phyloP scores from a whole-genome alignment of 768 basidiomycete genomes.

The Inosperma sp. region DNA sequence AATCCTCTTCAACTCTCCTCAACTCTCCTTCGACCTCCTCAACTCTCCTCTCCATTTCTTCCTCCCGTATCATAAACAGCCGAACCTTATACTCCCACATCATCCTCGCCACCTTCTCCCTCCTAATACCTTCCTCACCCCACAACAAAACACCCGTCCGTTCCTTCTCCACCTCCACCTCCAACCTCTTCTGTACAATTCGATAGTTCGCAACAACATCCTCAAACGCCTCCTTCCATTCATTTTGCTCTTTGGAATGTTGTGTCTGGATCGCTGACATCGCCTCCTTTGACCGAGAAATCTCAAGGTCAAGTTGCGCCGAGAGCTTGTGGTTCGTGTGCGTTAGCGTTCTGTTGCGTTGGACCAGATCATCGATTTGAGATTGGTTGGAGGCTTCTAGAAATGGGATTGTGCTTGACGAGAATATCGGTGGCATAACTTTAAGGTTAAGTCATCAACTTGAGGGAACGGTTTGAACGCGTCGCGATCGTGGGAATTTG shows the following conservation, averaged over 20 bases:
- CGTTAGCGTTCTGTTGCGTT: slow-evolving; percentile 61
- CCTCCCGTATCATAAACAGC: slow-evolving; percentile 62
- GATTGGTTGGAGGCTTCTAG: slow-evolving; percentile 57
- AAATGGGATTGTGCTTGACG: too few species aligned
- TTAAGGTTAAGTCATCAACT: too few species aligned
- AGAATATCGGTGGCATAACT: too few species aligned
- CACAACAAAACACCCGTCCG: slow-evolving; percentile 44
- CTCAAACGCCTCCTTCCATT: slow-evolving; percentile 63
- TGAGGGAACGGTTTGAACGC: too few species aligned
- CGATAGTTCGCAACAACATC: slow-evolving; percentile 59
- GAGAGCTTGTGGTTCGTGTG: slow-evolving; percentile 52
- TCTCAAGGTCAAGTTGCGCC: slow-evolving; percentile 44
- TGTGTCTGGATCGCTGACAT: slow-evolving; percentile 42
- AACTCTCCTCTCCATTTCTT: slow-evolving; percentile 50
- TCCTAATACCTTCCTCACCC: slow-evolving; percentile 50
- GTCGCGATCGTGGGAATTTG: background rate
- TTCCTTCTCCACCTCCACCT: slow-evolving; percentile 51
- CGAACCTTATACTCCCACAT: slow-evolving; percentile 65
- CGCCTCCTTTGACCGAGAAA: slow-evolving; percentile 38
- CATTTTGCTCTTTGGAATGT: slow-evolving; percentile 48
- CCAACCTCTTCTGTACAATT: slow-evolving; percentile 57
- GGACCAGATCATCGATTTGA: slow-evolving; percentile 72
- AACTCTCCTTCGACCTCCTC: slow-evolving; percentile 29
- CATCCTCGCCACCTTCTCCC: slow-evolving; percentile 54
- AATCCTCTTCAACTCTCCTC: slow-evolving; percentile 20